These are phyloP conservation scores for Sarocladiaceae sp. DNA, from an alignment of 2,329 filamentous ascomycete genomes.

Conservation along the genomic window DNA sequence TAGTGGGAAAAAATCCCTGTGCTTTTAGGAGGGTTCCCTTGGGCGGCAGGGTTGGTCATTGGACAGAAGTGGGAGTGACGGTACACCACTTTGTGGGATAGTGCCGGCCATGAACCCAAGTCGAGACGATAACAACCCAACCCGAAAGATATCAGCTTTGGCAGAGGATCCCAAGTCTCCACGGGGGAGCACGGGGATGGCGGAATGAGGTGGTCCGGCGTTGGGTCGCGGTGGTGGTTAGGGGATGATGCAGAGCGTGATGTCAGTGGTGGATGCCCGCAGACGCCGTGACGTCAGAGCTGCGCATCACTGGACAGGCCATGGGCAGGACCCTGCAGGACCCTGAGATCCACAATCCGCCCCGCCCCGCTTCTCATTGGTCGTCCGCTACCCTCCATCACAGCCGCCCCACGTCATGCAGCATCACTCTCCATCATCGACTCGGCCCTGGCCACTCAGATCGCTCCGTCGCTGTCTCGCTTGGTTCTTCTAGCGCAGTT, in stretches of 20 bases:
- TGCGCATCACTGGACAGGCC: conserved; percentile 11
- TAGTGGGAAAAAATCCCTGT: too few relatives aligned
- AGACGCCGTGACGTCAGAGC: conserved; percentile 21
- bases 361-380: conserved; percentile 8
- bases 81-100: neutral
- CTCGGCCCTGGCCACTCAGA: neutral
- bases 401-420: conserved; percentile 10
- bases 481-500: neutral
- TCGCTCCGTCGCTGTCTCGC: neutral
- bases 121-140: too few relatives aligned
- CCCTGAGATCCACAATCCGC: conserved; percentile 20
- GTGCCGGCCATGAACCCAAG: neutral
- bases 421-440: conserved; percentile 8
- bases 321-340: conserved; percentile 23
- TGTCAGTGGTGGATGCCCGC: conserved; percentile 17
- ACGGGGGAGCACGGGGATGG: neutral
- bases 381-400: neutral
- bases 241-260: conserved; percentile 13
- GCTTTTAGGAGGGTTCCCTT: too few relatives aligned
- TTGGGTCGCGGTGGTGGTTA: neutral
- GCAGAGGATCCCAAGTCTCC: neutral
- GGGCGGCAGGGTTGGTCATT: too few relatives aligned
- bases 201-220: conserved; percentile 5
- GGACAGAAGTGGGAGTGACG: neutral
- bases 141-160: neutral